Conservation (phyloP, 768 basidiomycete genomes). For the Termitomyces sp. region DNA sequence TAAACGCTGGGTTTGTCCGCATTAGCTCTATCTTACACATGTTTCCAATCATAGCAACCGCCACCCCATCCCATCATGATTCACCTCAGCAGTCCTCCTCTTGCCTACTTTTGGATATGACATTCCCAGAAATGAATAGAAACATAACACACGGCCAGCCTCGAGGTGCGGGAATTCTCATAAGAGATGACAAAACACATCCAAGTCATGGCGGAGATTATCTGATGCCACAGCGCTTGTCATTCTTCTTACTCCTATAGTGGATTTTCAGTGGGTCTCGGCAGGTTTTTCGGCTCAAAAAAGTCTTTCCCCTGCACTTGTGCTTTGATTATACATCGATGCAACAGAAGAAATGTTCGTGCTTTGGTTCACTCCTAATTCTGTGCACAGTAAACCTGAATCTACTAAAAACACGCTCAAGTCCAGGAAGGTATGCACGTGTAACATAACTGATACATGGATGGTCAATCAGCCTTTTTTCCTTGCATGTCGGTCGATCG, state of each 20-base stretch:
- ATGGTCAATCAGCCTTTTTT: too few species aligned
- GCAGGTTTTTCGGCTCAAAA: background rate
- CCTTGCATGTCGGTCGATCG: too few species aligned
- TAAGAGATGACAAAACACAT: background rate
- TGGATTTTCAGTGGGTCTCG: background rate
- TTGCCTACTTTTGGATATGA: background rate
- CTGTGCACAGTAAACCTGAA: too few species aligned
- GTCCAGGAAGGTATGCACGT: too few species aligned
- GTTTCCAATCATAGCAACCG: conserved; percentile 5
- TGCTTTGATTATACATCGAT: too few species aligned
- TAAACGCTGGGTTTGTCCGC: background rate
- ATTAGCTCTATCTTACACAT: background rate
- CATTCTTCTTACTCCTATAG: background rate
- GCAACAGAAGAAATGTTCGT: too few species aligned
- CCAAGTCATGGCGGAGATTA: background rate
- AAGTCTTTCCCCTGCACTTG: too few species aligned
- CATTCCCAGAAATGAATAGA: background rate
- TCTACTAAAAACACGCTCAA: too few species aligned
- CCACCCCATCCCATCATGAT: background rate
- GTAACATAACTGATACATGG: too few species aligned
- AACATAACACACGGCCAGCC: background rate
- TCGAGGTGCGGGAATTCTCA: background rate
- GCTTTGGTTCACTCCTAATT: too few species aligned
- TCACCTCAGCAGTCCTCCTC: background rate
- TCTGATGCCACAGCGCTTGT: background rate